Conservation (phyloP, 257 asterid genomes). For the Knoxia roxburghii region DNA sequence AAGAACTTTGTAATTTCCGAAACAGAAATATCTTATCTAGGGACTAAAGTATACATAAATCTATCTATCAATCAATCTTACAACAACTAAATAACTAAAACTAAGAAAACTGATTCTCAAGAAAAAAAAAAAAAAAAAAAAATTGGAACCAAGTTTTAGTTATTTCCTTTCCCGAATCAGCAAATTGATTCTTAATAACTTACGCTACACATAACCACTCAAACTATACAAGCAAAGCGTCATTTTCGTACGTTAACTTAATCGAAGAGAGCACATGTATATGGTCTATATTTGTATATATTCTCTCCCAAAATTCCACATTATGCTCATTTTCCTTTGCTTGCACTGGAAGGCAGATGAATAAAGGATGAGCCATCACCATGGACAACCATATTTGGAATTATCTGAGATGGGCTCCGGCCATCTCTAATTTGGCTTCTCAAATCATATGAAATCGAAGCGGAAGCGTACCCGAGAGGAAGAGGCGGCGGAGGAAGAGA, state of each 20-base stretch:
- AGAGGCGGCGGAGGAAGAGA: constrained; percentile 20
- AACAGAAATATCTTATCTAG: too few species aligned
- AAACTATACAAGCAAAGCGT: constrained; percentile 1
- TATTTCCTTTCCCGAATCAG: too few species aligned
- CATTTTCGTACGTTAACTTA: constrained; percentile 3
- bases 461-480: too few species aligned
- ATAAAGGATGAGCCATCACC: constrained; percentile 62
- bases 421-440: constrained; percentile 35
- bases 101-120: too few species aligned
- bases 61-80: too few species aligned
- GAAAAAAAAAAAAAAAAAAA: too few species aligned
- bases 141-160: too few species aligned
- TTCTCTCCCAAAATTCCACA: not conserved
- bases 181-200: not conserved
- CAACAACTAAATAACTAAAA: too few species aligned
- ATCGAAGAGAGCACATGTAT: constrained; percentile 2
- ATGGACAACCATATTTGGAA: constrained; percentile 43
- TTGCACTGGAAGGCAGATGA: constrained; percentile 55
- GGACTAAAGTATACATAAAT: too few species aligned
- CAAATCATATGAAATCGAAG: constrained; percentile 21
- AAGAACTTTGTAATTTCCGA: too few species aligned
- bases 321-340: constrained; percentile 46
- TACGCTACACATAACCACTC: not conserved
- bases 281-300: too few species aligned
- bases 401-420: constrained; percentile 35